Evolutionary conservation across 176 grass and related monocot genomes (phyloP).

Genomic region (Lolium multiflorum): DNA sequence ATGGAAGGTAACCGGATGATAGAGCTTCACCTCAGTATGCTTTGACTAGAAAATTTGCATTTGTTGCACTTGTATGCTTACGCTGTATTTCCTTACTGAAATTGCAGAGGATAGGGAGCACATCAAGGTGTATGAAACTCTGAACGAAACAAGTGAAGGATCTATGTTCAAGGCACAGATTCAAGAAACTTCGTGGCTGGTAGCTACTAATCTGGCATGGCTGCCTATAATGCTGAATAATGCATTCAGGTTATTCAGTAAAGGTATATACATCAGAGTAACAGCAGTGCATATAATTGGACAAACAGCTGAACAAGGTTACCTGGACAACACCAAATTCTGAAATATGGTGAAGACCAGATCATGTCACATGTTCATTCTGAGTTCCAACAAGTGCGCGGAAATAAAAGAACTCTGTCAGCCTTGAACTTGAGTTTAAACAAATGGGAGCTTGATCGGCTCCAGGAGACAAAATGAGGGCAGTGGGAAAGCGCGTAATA

Average conservation of each 20-base stretch:
- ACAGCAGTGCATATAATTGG: background rate
- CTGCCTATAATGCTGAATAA: background rate
- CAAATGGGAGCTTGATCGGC: background rate
- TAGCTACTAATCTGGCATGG: background rate
- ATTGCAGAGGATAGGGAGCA: background rate
- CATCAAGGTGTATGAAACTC: background rate
- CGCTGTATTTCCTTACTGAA: background rate
- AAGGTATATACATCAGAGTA: background rate
- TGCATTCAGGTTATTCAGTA: constrained; percentile 26
- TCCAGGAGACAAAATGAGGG: background rate
- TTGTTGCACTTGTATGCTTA: background rate
- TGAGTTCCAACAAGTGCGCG: background rate
- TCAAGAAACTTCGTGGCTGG: background rate
- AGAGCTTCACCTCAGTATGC: constrained; percentile 12
- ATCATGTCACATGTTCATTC: background rate
- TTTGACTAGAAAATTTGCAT: background rate
- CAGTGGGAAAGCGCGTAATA: background rate
- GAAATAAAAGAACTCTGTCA: background rate
- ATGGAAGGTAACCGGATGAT: constrained; percentile 12
- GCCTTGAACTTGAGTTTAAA: background rate
- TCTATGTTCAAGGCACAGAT: background rate
- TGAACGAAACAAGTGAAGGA: constrained; percentile 17
- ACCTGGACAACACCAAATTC: constrained; percentile 4
- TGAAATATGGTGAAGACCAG: background rate
- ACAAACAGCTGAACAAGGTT: constrained; percentile 1